A percentile compares a stretch with the other conserved stretches of the same genome.
These are phyloP conservation scores for Neopestalotiopsis sp. DNA, from an alignment of 2,329 filamentous ascomycete species.

Conservation along the genomic window DNA sequence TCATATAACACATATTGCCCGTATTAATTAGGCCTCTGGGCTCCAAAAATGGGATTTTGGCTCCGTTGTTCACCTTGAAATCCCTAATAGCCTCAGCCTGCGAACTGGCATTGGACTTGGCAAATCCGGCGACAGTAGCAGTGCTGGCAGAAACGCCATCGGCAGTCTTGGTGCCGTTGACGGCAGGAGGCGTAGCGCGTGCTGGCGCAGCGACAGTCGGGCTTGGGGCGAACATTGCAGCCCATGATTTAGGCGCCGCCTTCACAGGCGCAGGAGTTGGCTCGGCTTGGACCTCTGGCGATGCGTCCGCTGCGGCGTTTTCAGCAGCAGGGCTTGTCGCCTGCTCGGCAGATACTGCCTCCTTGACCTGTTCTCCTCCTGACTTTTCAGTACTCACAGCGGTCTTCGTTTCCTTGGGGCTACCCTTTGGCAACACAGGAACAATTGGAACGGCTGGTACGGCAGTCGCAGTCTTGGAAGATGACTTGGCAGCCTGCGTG, in stretches of 20 bases:
- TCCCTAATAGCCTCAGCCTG: conserved; percentile 71
- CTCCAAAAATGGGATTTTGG: conserved; percentile 83
- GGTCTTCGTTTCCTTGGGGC: conserved; percentile 36
- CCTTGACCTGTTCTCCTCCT: conserved; percentile 28
- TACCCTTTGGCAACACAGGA: conserved; percentile 51
- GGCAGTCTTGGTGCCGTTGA: conserved; percentile 23
- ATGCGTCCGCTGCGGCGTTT: conserved; percentile 21
- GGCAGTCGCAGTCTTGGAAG: conserved; percentile 38
- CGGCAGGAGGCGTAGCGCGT: conserved; percentile 33
- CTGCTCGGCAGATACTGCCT: conserved; percentile 21
- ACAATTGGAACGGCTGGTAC: conserved; percentile 50
- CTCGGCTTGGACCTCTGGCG: conserved; percentile 30
- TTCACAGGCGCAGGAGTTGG: conserved; percentile 36
- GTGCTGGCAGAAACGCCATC: conserved; percentile 30
- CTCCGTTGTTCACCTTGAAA: conserved; percentile 70
- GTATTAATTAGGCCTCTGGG: conserved; percentile 94
- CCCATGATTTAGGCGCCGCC: conserved; percentile 45
- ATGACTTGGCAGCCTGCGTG: conserved; percentile 36
- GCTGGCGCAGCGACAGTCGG: conserved; percentile 27
- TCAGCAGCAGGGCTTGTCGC: conserved; percentile 21
- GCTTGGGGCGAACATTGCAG: conserved; percentile 41
- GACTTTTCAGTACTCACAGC: conserved; percentile 27
- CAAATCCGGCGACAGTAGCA: conserved; percentile 38
- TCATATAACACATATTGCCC: conserved; percentile 99
- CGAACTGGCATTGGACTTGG: conserved; percentile 47